Conservation (phyloP, 2,329 filamentous ascomycete species). For the Cercospora berteroae region DNA sequence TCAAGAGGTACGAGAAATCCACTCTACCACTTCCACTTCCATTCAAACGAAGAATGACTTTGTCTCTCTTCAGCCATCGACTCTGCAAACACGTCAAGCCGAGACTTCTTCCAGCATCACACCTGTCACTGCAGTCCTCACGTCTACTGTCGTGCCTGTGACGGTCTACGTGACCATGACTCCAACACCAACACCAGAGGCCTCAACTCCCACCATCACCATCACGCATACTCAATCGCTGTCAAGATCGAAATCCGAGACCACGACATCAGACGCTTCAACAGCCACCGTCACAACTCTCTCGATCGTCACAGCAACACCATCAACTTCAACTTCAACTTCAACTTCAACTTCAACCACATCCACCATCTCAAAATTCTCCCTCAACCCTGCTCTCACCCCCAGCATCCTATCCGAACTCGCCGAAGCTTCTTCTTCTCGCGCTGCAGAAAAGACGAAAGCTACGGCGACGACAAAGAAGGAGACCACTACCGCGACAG, state of each 20-base stretch:
- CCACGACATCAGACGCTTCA: background rate
- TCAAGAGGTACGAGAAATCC: conserved; percentile 10
- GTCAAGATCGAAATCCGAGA: background rate
- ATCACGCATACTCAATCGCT: conserved; percentile 3
- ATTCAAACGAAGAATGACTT: background rate
- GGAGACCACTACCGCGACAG: background rate
- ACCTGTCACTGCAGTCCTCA: conserved; percentile 4
- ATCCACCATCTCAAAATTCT: background rate
- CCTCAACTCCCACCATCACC: background rate
- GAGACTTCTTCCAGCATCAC: conserved; percentile 6
- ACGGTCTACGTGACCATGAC: conserved; percentile 19
- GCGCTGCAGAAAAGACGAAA: background rate
- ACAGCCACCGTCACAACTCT: background rate
- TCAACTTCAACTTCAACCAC: background rate
- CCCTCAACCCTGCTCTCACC: background rate
- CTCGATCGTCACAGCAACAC: background rate
- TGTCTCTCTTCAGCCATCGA: conserved; percentile 1
- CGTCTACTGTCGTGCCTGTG: background rate
- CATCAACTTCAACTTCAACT: background rate
- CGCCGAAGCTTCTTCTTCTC: background rate
- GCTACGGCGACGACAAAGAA: background rate
- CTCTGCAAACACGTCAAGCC: conserved; percentile 11
- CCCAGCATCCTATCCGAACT: conserved; percentile 5
- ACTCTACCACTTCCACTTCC: background rate
- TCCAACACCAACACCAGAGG: conserved; percentile 9